Evolutionary conservation across 2,329 filamentous ascomycete species (phyloP), one percentile per base, ranked within the genome.

Genomic region (Nothopassalora personata): DNA sequence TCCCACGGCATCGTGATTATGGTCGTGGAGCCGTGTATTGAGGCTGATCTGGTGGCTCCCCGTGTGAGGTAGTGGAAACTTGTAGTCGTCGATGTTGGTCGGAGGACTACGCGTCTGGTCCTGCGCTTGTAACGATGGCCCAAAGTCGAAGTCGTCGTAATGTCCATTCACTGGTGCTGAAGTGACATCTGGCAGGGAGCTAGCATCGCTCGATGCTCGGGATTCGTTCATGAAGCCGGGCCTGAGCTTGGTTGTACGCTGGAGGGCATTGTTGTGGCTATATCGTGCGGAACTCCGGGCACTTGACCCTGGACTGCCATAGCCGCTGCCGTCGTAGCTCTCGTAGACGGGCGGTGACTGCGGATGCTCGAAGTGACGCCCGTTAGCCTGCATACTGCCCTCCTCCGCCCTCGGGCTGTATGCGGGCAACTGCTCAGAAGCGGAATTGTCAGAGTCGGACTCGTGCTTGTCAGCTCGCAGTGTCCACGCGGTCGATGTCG

Each of bases 1-100:
- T 67, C 91, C 88, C 48, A 99, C 81, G 0, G 81, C 81, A 67
- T 87, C 84, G 23, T 66, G 63, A 36, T 64, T 60, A 30, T 62
- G 64, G 76, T 62, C 51, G 23, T 60, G 66, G 33, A 67, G 28
- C 10, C 61, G 59, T 5, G 68, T 71, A 59, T 72, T 66, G 43
- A 71, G 59, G 31, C 62, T 62, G 54, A 71, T 69, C 31, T 67
- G 64, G 54, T 68, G 67, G 54, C 63, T 67, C 28, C 69, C 64
- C 45, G 66, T 62, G 39, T 59, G 50, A 4, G 67, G 64, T 1
- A 66, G 60, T 48, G 61, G 46, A 51, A 68, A 67, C 43, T 65
- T 60, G 49, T 66, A 61, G 51, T 66, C 64, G 23, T 66, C 59
- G 36, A 66, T 64, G 34, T 47, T 56, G 6, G 55, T 31, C 19